These are phyloP conservation scores for Clitoria ternatea DNA, from an alignment of 306 rosid genomes.

Conservation along the genomic window DNA sequence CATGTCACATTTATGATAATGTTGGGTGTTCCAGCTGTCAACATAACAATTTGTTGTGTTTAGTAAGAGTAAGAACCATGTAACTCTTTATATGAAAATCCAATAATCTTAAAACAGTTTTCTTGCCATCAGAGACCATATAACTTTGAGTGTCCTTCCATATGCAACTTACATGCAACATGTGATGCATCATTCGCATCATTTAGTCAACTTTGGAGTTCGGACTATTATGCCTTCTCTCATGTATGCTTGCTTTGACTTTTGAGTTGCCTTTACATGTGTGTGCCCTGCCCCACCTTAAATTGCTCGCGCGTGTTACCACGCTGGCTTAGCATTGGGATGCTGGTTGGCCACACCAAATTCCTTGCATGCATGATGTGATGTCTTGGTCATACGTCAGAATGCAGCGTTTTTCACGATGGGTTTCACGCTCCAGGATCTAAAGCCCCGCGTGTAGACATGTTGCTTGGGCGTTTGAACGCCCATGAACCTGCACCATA, in stretches of 20 bases:
- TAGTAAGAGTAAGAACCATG: neutral
- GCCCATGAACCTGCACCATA: too few species aligned
- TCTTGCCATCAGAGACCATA: constrained; percentile 2
- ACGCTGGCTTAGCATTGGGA: too few species aligned
- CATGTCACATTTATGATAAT: constrained; percentile 3
- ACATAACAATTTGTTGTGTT: neutral
- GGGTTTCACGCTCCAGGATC: too few species aligned
- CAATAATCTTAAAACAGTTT: neutral
- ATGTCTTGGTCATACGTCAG: too few species aligned
- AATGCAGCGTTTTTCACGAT: too few species aligned
- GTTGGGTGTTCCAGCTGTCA: neutral
- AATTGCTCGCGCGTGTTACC: too few species aligned
- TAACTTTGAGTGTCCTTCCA: neutral
- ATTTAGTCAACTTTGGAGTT: neutral
- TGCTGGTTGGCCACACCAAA: too few species aligned
- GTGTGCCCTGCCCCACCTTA: too few species aligned
- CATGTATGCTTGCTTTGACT: constrained; percentile 13
- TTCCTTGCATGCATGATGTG: too few species aligned
- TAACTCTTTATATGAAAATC: neutral
- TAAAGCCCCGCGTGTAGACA: too few species aligned
- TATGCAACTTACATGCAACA: neutral
- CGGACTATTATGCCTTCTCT: neutral
- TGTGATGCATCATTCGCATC: neutral
- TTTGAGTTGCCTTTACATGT: neutral
- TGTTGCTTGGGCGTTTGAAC: too few species aligned